Base-by-base conservation (phyloP, 345 rosid genomes). In the Pseudoturritis turrita region DNA sequence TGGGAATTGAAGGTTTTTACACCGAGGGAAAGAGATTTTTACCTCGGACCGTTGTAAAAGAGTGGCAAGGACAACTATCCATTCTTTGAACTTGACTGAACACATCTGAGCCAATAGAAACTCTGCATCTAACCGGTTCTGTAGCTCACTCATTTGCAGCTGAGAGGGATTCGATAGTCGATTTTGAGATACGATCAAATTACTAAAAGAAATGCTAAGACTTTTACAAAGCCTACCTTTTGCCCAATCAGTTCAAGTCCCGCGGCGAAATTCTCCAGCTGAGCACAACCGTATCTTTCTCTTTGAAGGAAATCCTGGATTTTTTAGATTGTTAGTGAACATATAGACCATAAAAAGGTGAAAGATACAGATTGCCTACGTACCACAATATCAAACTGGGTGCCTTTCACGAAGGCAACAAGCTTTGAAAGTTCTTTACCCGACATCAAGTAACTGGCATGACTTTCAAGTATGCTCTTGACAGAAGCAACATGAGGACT, bases 321-420 rank as follows among this genome's bases (percentile, higher is more conserved):
- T 56, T 74, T 71, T 52, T 21, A 3, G 22, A 21, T 29, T 33
- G 39, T 64, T 28, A 74, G 33, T 47, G 12, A 35, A 21, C 14
- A 71, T 73, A 53, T 49, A 46, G 46, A 54, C 53, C 40, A 18
- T 64, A 74, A 8, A 39, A 17, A 4, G 52, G 39, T 45, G 40
- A 50, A 63, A 44, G 35, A 36, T 39, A 45, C 36, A 2, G 6
- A 45, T 62, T 75, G 62, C 15, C 46, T 41, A 68, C 92, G 79
- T 81, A 95, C 99, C 96, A 87, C 96, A 68, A 95, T 85, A 86
- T 91, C 99, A 73, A 95, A 95, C 81, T 95, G 98, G 46, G 99
- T 89, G 86, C 99, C 96, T 82, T 95, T 95, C 26, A 95, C 98
- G 79, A 95, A 95, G 28, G 99, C 92, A 67, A 95, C 99, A 64